These are phyloP conservation scores for Zygoascus ofunaensis DNA, from an alignment of 805 yeast genomes.

Conservation along the genomic window DNA sequence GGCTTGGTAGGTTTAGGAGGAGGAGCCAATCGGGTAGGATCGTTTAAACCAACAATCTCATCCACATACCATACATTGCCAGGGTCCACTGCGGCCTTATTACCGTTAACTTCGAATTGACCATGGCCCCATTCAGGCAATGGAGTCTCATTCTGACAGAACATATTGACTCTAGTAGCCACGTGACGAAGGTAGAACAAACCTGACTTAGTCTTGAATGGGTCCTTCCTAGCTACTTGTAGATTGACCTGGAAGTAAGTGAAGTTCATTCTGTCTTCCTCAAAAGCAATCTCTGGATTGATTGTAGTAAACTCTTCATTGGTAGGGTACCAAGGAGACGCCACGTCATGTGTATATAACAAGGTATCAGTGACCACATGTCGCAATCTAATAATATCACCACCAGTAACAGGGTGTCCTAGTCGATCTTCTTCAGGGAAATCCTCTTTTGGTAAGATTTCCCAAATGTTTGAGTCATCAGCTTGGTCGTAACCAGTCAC, in stretches of 20 bases:
- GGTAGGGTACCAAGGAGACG: conserved; percentile 87
- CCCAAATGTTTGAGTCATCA: conserved; percentile 71
- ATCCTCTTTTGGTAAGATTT: conserved; percentile 56
- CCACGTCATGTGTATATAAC: conserved; percentile 87
- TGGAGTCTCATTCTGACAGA: conserved; percentile 77
- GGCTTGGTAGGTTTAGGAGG: conserved; percentile 54
- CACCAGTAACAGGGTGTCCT: conserved; percentile 49
- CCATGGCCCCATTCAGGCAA: conserved; percentile 93
- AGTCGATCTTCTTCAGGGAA: conserved; percentile 33
- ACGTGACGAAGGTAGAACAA: conserved; percentile 66
- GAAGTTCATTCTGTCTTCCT: conserved; percentile 42
- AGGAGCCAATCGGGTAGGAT: conserved; percentile 47
- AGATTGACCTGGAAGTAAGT: conserved; percentile 72
- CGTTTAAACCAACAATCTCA: conserved; percentile 54
- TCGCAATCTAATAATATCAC: conserved; percentile 67
- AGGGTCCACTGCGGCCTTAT: conserved; percentile 62
- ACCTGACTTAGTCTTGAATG: conserved; percentile 62
- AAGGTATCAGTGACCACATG: conserved; percentile 75
- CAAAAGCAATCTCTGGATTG: conserved; percentile 45
- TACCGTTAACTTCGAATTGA: conserved; percentile 93
- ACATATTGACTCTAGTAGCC: conserved; percentile 83
- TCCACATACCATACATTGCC: conserved; percentile 74
- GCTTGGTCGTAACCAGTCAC: conserved; percentile 51
- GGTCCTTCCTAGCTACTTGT: conserved; percentile 40
- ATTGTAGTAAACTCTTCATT: conserved; percentile 87